Evolutionary conservation across 164 flowering plant species (phyloP), one percentile per base, ranked within the genome.

Genomic region (Vitis labrusca): DNA sequence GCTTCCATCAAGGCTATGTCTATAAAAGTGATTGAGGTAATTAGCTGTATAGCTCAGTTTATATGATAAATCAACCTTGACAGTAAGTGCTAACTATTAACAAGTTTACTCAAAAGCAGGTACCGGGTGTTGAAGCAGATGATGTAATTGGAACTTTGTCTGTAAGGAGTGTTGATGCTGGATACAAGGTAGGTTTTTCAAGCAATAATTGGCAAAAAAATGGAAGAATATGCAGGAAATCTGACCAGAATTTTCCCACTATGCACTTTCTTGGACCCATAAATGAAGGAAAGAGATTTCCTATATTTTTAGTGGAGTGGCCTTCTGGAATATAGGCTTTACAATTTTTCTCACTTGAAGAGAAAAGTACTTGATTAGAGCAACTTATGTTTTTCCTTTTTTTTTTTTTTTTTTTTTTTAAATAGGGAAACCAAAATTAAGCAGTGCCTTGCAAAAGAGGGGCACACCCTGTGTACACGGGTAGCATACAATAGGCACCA

Each of bases 111-210:
- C 55, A 47, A 71, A 66, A 74, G 64, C 88, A 93, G 98, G 93
- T 91, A 61, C 98, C 97, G 11, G 99, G 99, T 53, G 99, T 95
- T 71, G 99, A 95, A 85, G 99, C 99, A 66, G 99, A 93, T 82
- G 99, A 95, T 83, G 99, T 91, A n/a, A 91, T 95, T 79, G 99
- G 96, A 69, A 95, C 99, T 57, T 79, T 93, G 84, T 92, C 99
- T 62, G 69, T 80, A 32, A 86, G 87, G 66, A 91, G 99, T 82
- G 91, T 91, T 64, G 83, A 85, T 67, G 86, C 80, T 72, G 97
- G 98, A 15, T 91, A 77, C 74, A 93, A 93, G 97, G 98, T 93
- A 79, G 65, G 65, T 30, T 23, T 23, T 54, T 61, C 61, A 61
- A 37, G 9, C 68, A 17, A 9, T 44, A 32, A 2, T 59, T 59